Evolutionary conservation across 768 basidiomycete genomes (phyloP), one percentile per base, ranked within the genome.

Genomic region (Rhodotorula diobovata): DNA sequence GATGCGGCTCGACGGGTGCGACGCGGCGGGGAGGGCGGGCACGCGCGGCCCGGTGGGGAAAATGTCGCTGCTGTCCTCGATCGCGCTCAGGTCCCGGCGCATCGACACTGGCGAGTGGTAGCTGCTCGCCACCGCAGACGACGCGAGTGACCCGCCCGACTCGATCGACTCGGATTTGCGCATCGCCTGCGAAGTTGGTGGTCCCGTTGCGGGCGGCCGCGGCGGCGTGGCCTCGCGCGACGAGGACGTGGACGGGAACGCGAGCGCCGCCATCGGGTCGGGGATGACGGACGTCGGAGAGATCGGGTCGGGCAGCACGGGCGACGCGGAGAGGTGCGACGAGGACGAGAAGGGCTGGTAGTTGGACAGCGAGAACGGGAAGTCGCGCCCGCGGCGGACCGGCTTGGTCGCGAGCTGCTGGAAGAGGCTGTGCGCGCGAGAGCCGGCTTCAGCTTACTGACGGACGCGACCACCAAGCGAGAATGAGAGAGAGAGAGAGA

Each of bases 61-160:
- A 14, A 28, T 25, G 54, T 62, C 58, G 20, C 37, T 32, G 12
- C 34, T 28, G 16, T 18, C 41, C 14, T 23, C 23, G 34, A 30
- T 32, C 30, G 16, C 32, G 54, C 54, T 55, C 34, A 58, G 43
- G n/a, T 53, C 67, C 4, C 69, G 53, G 21, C 32, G 53, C 72
- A 70, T 74, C 57, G 57, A 9, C 16, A 48, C 51, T 28, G 66
- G 53, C 16, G 73, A 74, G 51, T 70, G 56, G 50, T 70, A 74
- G 68, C 64, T 61, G 64, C 61, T 61, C 37, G 55, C 50, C 14
- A n/a, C 51, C 2, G 55, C 61, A 25, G 55, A 46, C 3, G 61
- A 66, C 21, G 37, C 60, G 37, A 62, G 53, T 18, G 66, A 60
- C 10, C 18, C 51, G n/a, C 34, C n/a, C 43, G 73, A 67, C 30